Percentiles rank a stretch among this genome's conserved stretches.
Conservation (phyloP, 2,329 filamentous ascomycete species). For the Monosporascus cannonballus region DNA sequence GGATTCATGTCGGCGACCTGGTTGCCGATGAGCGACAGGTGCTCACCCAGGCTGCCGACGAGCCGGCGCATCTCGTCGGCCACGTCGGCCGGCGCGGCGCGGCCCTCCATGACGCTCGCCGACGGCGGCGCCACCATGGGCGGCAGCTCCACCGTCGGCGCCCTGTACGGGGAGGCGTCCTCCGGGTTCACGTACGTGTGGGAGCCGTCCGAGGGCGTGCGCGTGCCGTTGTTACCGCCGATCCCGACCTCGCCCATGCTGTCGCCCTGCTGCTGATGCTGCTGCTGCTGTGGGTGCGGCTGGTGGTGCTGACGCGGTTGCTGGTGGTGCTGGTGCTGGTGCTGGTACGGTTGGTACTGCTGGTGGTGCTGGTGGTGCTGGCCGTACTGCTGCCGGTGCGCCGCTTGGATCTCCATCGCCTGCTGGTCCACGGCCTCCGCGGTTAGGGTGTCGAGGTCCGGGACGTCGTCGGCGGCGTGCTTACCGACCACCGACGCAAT, state of each 20-base stretch:
- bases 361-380: slow-evolving; percentile 8
- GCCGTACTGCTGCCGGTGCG: slow-evolving; percentile 8
- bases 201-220: slow-evolving; percentile 4
- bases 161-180: slow-evolving; percentile 8
- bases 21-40: slow-evolving; percentile 38
- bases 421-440: not conserved
- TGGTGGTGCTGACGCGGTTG: not conserved
- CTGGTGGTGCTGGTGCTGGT: not conserved
- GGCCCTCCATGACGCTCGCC: slow-evolving; percentile 47
- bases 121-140: slow-evolving; percentile 41
- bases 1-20: slow-evolving; percentile 37
- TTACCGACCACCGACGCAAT: slow-evolving; percentile 32
- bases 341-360: not conserved
- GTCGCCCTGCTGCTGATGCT: not conserved
- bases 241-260: not conserved
- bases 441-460: slow-evolving; percentile 13
- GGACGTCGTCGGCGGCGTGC: slow-evolving; percentile 17
- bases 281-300: not conserved
- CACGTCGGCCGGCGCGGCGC: slow-evolving; percentile 44
- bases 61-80: slow-evolving; percentile 45
- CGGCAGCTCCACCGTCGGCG: slow-evolving; percentile 15
- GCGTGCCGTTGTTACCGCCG: not conserved
- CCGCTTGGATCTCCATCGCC: not conserved
- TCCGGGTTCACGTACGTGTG: slow-evolving; percentile 9
- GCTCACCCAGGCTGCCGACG: slow-evolving; percentile 43